These are phyloP conservation scores for Isoetes taiwanensis DNA, from an alignment of 75 land plant genomes.

Conservation along the genomic window DNA sequence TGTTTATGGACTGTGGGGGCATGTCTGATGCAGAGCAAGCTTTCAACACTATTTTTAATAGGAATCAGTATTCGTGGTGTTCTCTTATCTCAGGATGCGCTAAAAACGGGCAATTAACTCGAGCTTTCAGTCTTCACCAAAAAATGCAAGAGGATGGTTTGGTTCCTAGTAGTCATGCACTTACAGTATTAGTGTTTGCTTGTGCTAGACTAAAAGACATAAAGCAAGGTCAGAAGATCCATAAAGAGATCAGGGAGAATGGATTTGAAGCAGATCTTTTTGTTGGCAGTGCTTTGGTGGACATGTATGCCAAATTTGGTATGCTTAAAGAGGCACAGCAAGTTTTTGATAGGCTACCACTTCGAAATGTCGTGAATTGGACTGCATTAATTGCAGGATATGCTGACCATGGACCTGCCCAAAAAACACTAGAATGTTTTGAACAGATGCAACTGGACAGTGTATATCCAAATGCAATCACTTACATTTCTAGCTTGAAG, in stretches of 20 bases:
- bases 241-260: slow-evolving; percentile 14
- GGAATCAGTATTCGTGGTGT: no score
- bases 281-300: slow-evolving; percentile 47
- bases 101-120: no score
- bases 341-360: slow-evolving; percentile 22
- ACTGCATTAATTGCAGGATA: slow-evolving; percentile 36
- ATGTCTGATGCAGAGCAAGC: no score
- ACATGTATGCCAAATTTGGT: slow-evolving; percentile 63
- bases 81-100: no score
- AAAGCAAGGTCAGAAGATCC: slow-evolving; percentile 25
- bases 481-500: slow-evolving; percentile 25
- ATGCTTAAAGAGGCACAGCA: slow-evolving; percentile 12
- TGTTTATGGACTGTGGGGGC: no score
- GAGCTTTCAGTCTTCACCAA: no score
- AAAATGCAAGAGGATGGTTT: no score
- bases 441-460: slow-evolving; percentile 15
- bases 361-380: slow-evolving; percentile 37
- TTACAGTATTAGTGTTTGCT: no score
- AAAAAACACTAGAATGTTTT: slow-evolving; percentile 26
- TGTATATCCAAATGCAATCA: slow-evolving; percentile 30
- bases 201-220: no score
- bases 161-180: no score
- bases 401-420: slow-evolving; percentile 27
- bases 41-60: no score
- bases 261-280: slow-evolving; percentile 16